Base-by-base conservation (phyloP, 1,284 basidiomycete genomes). In the Chiua sp. region DNA sequence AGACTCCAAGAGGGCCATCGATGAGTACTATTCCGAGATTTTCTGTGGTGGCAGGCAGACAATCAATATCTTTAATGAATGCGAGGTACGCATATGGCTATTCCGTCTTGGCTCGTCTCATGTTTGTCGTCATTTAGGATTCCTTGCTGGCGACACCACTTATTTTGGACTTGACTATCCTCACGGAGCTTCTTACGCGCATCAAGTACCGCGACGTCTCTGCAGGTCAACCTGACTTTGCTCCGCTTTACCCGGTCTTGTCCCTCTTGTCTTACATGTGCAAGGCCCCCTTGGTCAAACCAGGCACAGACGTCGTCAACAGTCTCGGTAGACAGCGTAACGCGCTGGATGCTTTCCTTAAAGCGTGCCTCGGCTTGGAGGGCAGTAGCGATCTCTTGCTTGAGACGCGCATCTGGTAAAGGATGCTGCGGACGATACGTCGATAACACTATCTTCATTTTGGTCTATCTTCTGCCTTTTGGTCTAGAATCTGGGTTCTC, bases 1-100 rank as follows among this genome's bases (percentile, higher is more conserved):
- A 53, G 98, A 99, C 81, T 95, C 94, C 67, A 98, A 96, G 86
- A 87, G 94, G 57, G 97, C 97, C 49, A 96, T 99, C 82, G 97
- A 98, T 79, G 97, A 98, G 84, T 98, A 98, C 82, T 96, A 96
- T 78, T 96, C 93, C 18, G 97, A 98, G 80, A 92, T 92, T 72
- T 89, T 92, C 80, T 90, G 89, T 62, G 90, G 88, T 74, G 91
- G 91, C 42, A 82, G 90, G 62, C 90, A 88, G 65, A 92, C 88
- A 6, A 92, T 94, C 81, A 93, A 93, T 79, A 96, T 97, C 78
- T 97, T 96, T 87, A 97, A 97, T 78, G 91, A 95, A 79, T 98
- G 96, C 83, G 94, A 96, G 81, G 86, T 87, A 68, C 23, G 82
- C 71, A 7, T 20, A 12, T 2, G 3, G 33, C 1, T 37, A 47